Evolutionary conservation across 192 early-diverging fungal genomes (phyloP), one percentile per base, ranked within the genome.

Genomic region (Umbelopsis sp.): DNA sequence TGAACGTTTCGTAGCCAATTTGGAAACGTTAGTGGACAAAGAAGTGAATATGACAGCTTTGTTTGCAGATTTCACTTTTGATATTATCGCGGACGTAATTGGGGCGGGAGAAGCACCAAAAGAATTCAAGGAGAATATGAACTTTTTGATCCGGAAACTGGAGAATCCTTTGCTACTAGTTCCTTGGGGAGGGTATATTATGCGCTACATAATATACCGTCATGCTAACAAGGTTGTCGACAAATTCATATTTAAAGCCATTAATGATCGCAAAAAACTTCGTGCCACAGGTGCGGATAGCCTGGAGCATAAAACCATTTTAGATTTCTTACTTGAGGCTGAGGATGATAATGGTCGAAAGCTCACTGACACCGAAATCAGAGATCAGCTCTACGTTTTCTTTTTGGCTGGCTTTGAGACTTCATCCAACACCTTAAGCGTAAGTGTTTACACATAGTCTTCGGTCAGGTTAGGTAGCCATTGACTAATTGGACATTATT

Each of bases 361-460:
- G 31, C 34, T 70, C 10, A 70, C 69, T 25, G 45, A 50, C 10
- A 0, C 7, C 25, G 69, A 70, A 34, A 53, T 70, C 22, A 70
- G 49, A 51, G 69, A 45, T 34, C 69, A 70, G 9, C 69, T 70
- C 20, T 70, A 50, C 14, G 32, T 54, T 21, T 70, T 70, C 69
- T 70, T 70, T 29, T 54, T 70, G 49, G 69, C 69, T 21, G 69
- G 69, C 16, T 41, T 41, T 53, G 69, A 70, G 22, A 70, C 69
- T 5, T 50, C 69, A 32, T 45, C 69, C 47, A 70, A 70, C 22
- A 70, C 69, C 1, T 16, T 67, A 9, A 21, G 43, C 45, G 65
- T 66, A 66, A 38, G 65, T 66, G n/a, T 31, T 14, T 38, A 32
- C 9, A 2, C 22, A 29, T 10, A 54, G 8, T 7, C 26, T 10